Evolutionary conservation across 805 yeast genomes (phyloP).

Genomic region (Ascoidea tarda): DNA sequence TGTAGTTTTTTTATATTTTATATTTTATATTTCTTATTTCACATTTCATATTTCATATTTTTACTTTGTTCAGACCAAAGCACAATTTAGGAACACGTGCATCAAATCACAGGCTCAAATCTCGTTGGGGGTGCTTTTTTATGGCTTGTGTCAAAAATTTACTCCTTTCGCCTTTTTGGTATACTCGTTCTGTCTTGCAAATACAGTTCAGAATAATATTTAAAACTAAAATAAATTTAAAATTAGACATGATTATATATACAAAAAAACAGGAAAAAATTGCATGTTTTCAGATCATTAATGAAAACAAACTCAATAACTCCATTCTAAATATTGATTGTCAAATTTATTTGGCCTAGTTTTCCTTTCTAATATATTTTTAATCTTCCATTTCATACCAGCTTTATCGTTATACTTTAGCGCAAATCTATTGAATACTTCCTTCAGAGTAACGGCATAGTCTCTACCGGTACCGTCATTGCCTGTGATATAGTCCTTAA

Average conservation of each 20-base stretch:
- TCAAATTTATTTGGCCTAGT: conserved; percentile 9
- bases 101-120: no score
- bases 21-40: background rate
- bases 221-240: no score
- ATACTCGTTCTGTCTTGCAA: no score
- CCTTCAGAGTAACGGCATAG: conserved; percentile 54
- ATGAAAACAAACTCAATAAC: background rate
- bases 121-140: no score
- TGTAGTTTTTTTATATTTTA: background rate
- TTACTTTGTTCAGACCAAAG: no score
- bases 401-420: conserved; percentile 31
- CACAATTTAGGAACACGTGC: no score
- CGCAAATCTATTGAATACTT: conserved; percentile 51
- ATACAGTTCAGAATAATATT: no score
- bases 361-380: conserved; percentile 31
- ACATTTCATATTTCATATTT: background rate
- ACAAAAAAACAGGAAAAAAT: no score
- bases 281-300: no score
- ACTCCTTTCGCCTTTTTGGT: no score
- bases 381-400: conserved; percentile 51
- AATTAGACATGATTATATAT: no score
- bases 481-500: conserved; percentile 57
- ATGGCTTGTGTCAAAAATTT: no score
- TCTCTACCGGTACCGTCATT: conserved; percentile 49
- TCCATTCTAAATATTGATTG: conserved; percentile 8